Evolutionary conservation across 345 rosid genomes (phyloP), one percentile per base, ranked within the genome.

Genomic region (Viola odorata): DNA sequence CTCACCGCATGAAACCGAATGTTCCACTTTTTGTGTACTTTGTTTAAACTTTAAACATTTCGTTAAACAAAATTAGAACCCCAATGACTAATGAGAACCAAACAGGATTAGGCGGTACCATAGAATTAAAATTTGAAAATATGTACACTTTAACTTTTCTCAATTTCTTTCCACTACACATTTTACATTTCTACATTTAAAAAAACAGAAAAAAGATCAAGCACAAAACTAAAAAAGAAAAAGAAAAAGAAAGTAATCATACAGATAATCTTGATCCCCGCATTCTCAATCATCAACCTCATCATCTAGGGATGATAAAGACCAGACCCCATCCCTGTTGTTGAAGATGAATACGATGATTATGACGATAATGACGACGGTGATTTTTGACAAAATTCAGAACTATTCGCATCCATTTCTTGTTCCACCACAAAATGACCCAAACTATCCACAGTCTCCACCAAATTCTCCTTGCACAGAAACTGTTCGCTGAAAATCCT

Each of bases 401-500:
- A 59, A 16, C 47, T 50, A n/a, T 14, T 49, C 36, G 37, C 38
- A 53, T 58, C 76, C 62, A 13, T 44, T 59, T 12, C 71, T 23
- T 23, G 32, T 59, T 66, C 76, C 41, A 92, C 70, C 2, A 45
- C 80, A 23, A 84, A 92, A 67, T 87, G 91, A 3, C 69, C 96
- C 58, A 92, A 54, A 2, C 65, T 63, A 54, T 78, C 91, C 42
- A 83, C 80, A 0, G 72, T 78, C 69, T 83, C 81, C 16, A 78
- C 65, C 73, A 79, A 53, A 64, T 89, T 92, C 73, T 92, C 96
- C n/a, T 63, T 72, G 5, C 96, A 87, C 40, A 92, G 57, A 48
- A 89, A 92, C 73, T 89, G 87, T 2, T 76, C 85, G 55, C 98
- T 80, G 49, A 73, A 85, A 32, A 75, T 58, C 54, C 79, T 84